These are phyloP conservation scores for Euclidium syriacum DNA, from an alignment of 345 rosid genomes.

Conservation along the genomic window DNA sequence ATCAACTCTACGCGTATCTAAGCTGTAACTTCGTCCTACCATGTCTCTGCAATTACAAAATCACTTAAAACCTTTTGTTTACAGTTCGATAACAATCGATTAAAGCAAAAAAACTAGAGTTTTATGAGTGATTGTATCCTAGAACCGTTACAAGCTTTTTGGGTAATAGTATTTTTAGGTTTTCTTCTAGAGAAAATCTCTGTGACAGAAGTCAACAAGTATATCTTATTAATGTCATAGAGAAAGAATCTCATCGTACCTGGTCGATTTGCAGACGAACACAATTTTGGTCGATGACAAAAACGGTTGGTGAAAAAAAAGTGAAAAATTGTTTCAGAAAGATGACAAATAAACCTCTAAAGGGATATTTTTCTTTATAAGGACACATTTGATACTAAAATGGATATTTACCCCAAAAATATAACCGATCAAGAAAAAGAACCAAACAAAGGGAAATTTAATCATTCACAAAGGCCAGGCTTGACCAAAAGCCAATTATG, in stretches of 20 bases:
- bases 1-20: conserved; percentile 25
- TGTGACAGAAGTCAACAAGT: not conserved
- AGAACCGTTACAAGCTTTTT: not conserved
- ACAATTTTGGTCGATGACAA: not conserved
- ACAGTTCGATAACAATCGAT: not conserved
- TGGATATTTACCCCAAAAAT: not conserved
- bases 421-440: not conserved
- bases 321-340: not conserved
- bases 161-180: not conserved
- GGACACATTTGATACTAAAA: not conserved
- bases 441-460: not conserved
- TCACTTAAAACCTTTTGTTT: not conserved
- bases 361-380: not conserved
- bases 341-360: not conserved
- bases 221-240: not conserved
- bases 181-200: not conserved
- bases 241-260: not conserved
- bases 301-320: not conserved
- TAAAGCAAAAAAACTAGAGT: not conserved
- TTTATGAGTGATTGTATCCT: not conserved
- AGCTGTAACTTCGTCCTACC: conserved; percentile 35
- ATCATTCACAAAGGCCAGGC: conserved; percentile 18
- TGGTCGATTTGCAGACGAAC: conserved; percentile 1
- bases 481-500: conserved; percentile 19
- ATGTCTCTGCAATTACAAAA: conserved; percentile 25